Conservation (phyloP, 2,329 filamentous ascomycete genomes). For the Dactylellina parvicollis region DNA sequence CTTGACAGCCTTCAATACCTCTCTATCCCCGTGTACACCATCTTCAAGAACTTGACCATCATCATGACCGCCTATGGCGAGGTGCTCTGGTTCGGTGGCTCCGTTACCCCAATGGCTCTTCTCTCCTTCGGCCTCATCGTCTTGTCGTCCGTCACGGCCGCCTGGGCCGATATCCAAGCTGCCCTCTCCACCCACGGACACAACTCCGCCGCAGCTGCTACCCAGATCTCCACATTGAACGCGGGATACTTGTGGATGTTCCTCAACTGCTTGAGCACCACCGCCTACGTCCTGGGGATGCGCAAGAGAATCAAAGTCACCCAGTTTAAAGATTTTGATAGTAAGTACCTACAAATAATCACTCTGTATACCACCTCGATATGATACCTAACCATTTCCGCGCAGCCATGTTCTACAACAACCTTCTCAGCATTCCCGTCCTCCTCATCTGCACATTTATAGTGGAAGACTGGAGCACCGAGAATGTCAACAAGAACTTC, state of each 20-base stretch:
- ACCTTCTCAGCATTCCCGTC: slow-evolving; percentile 93
- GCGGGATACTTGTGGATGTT: slow-evolving; percentile 98
- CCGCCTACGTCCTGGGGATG: slow-evolving; percentile 89
- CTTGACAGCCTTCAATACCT: slow-evolving; percentile 77
- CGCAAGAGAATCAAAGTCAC: slow-evolving; percentile 99
- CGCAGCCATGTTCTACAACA: slow-evolving; percentile 99
- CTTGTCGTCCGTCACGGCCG: slow-evolving; percentile 89
- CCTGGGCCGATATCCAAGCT: slow-evolving; percentile 95
- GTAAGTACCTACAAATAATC: slow-evolving; percentile 71
- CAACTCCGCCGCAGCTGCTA: slow-evolving; percentile 70
- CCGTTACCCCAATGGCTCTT: slow-evolving; percentile 84
- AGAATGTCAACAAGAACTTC: slow-evolving; percentile 88
- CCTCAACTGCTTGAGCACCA: slow-evolving; percentile 93
- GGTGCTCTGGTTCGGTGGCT: slow-evolving; percentile 96
- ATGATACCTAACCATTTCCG: background rate
- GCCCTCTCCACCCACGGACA: slow-evolving; percentile 73
- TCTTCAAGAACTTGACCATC: slow-evolving; percentile 99
- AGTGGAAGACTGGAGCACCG: slow-evolving; percentile 88
- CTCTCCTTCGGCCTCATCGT: slow-evolving; percentile 98
- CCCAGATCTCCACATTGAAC: slow-evolving; percentile 87
- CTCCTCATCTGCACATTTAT: slow-evolving; percentile 82
- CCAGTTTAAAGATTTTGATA: slow-evolving; percentile 99
- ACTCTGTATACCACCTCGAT: slow-evolving; percentile 59
- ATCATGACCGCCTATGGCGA: slow-evolving; percentile 98
- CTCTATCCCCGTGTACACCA: slow-evolving; percentile 97